Evolutionary conservation across 257 asterid species (phyloP).

Genomic region (Lycium ferocissimum): DNA sequence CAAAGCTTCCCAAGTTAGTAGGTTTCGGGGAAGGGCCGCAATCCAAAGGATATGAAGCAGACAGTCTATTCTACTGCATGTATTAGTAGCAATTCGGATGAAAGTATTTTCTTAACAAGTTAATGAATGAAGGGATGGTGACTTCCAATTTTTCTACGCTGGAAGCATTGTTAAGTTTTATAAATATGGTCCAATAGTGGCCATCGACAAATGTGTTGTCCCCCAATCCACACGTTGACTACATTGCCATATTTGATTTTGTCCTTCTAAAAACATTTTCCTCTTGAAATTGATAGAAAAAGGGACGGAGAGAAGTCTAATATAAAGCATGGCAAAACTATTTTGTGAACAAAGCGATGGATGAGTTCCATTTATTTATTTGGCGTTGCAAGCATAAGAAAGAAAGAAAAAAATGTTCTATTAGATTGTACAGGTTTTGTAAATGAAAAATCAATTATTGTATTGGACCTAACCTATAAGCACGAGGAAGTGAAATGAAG

Average conservation of each 20-base stretch:
- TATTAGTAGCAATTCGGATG: too few relatives aligned
- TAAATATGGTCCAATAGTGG: too few relatives aligned
- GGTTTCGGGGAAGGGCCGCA: too few relatives aligned
- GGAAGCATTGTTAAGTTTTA: background rate
- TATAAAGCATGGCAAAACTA: background rate
- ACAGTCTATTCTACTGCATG: too few relatives aligned
- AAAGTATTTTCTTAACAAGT: too few relatives aligned
- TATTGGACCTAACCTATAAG: background rate
- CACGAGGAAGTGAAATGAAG: slow-evolving; percentile 14
- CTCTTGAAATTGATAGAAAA: background rate
- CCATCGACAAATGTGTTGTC: background rate
- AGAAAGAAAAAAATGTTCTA: background rate
- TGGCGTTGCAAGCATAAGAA: background rate
- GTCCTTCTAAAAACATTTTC: background rate
- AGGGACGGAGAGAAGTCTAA: background rate
- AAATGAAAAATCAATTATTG: background rate
- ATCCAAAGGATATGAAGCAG: too few relatives aligned
- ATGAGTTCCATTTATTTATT: background rate
- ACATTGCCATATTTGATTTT: background rate
- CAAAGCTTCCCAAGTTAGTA: too few relatives aligned
- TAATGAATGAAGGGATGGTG: too few relatives aligned
- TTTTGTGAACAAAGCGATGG: background rate
- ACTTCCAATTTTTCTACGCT: too few relatives aligned
- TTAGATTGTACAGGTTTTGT: background rate
- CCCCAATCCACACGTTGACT: background rate